Evolutionary conservation across 192 early-diverging fungal species (phyloP).

Genomic region (Coemansia sp.): DNA sequence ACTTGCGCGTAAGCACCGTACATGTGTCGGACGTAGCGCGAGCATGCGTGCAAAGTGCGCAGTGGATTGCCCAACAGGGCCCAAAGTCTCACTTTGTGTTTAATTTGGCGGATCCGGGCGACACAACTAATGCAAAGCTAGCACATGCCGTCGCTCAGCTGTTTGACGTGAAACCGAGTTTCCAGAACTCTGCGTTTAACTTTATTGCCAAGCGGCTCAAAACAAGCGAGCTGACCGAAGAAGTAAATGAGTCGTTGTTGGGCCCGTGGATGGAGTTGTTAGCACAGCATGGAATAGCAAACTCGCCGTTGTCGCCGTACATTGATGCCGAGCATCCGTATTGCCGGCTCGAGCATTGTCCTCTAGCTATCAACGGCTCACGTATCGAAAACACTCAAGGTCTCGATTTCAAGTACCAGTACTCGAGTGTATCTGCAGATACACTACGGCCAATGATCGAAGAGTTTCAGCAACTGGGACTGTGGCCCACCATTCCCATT

Average conservation of each 20-base stretch:
- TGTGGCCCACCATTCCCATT: slow-evolving; percentile 69
- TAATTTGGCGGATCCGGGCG: slow-evolving; percentile 83
- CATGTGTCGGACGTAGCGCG: slow-evolving; percentile 82
- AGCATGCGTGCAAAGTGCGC: slow-evolving; percentile 61
- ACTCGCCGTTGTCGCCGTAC: slow-evolving; percentile 90
- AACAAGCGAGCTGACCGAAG: slow-evolving; percentile 81
- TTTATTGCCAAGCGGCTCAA: slow-evolving; percentile 62
- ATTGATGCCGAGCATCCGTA: slow-evolving; percentile 88
- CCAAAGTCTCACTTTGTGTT: slow-evolving; percentile 43
- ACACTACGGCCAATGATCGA: slow-evolving; percentile 72
- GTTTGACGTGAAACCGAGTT: slow-evolving; percentile 31
- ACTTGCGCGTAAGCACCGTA: slow-evolving; percentile 90
- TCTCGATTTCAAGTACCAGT: slow-evolving; percentile 60
- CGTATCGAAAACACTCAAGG: slow-evolving; percentile 71
- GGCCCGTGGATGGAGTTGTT: slow-evolving; percentile 90
- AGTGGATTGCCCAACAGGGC: slow-evolving; percentile 4
- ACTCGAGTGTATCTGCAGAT: slow-evolving; percentile 67
- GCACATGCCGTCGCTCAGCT: slow-evolving; percentile 29
- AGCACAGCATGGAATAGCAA: slow-evolving; percentile 64
- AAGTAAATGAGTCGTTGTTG: slow-evolving; percentile 91
- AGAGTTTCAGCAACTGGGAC: slow-evolving; percentile 75
- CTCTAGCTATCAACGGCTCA: slow-evolving; percentile 79
- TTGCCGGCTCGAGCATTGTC: slow-evolving; percentile 63
- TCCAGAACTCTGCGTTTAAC: slow-evolving; percentile 42
- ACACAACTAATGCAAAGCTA: slow-evolving; percentile 68